phyloP scores from a whole-genome alignment of 106 monocot species.

The Allium cepa region DNA sequence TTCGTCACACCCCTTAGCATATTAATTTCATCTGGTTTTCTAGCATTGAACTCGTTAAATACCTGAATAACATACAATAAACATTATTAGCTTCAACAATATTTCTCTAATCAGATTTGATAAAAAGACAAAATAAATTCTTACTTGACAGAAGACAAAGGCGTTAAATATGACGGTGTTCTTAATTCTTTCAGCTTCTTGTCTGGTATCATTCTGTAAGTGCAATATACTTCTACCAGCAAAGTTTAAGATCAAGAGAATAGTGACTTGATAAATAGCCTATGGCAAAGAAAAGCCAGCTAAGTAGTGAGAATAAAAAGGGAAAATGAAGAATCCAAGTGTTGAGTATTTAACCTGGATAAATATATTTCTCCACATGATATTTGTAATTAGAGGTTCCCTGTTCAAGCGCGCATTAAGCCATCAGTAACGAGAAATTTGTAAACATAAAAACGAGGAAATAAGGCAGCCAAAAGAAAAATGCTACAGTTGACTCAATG shows the following conservation, averaged over 20 bases:
- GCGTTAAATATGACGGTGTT: conserved; percentile 91
- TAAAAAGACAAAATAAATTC: neutral
- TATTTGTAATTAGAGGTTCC: conserved; percentile 70
- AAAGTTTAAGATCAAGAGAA: conserved; percentile 74
- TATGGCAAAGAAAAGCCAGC: conserved; percentile 12
- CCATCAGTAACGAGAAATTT: neutral
- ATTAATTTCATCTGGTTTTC: conserved; percentile 90
- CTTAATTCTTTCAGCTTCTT: conserved; percentile 58
- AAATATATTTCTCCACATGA: conserved; percentile 92
- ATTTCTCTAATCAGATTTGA: neutral
- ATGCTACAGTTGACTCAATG: neutral
- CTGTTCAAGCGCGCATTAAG: conserved; percentile 15
- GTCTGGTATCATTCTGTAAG: conserved; percentile 35
- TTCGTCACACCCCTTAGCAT: conserved; percentile 67
- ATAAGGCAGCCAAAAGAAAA: too few relatives aligned
- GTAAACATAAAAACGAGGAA: too few relatives aligned
- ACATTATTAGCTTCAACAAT: neutral
- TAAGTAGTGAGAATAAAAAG: neutral
- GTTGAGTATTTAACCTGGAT: conserved; percentile 44
- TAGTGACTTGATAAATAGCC: conserved; percentile 72
- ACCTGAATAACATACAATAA: conserved; percentile 29
- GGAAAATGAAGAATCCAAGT: neutral
- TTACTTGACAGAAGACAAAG: conserved; percentile 91
- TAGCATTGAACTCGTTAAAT: conserved; percentile 96
- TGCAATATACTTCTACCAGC: conserved; percentile 51